phyloP scores from a whole-genome alignment of 208 protist genomes.

The Acanthamoeba castellanii region DNA sequence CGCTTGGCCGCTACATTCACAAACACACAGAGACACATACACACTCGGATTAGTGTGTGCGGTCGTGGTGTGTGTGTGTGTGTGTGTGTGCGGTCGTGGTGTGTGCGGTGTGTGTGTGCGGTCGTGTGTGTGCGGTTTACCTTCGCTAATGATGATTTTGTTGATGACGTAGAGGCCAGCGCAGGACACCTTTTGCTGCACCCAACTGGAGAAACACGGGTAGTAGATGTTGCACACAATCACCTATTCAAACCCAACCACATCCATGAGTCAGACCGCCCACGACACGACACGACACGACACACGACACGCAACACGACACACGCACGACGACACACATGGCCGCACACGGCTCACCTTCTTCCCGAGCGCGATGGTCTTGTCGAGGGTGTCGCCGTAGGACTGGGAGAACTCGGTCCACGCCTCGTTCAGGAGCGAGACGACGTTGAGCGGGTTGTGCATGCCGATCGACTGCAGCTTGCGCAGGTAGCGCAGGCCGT shows the following conservation, averaged over 20 bases:
- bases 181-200: conserved; percentile 19
- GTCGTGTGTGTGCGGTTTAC: background rate
- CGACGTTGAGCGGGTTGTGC: background rate
- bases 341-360: background rate
- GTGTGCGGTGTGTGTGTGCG: background rate
- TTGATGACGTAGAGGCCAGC: conserved; percentile 29
- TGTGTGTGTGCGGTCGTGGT: background rate
- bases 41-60: background rate
- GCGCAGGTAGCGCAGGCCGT: conserved; percentile 11
- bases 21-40: background rate
- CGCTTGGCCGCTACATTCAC: conserved; percentile 2
- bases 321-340: too few species aligned
- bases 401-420: background rate
- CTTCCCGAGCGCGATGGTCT: background rate
- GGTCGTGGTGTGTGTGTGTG: background rate
- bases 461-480: background rate
- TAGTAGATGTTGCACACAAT: conserved; percentile 37
- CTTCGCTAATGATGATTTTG: conserved; percentile 38
- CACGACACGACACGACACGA: too few species aligned
- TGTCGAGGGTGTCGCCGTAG: conserved; percentile 22
- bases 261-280: background rate
- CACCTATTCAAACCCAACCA: background rate
- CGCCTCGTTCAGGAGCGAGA: background rate
- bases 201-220: background rate
- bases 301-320: too few species aligned